phyloP scores from a whole-genome alignment of 345 rosid species.

The Bruguiera sexangula region DNA sequence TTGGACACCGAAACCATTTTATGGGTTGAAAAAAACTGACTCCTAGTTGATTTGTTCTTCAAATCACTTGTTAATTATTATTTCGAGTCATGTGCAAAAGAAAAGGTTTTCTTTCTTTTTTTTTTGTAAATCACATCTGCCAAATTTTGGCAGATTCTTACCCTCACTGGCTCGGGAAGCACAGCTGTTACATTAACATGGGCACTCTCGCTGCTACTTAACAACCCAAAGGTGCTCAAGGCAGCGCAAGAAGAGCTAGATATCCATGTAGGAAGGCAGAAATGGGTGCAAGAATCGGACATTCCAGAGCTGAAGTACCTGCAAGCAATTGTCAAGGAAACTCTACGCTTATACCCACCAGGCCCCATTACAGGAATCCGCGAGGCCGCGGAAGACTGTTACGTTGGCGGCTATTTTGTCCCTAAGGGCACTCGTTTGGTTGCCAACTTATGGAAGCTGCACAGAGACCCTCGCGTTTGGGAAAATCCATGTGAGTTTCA shows the following conservation, averaged over 20 bases:
- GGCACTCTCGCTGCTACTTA: slow-evolving; percentile 44
- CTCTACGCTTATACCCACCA: slow-evolving; percentile 34
- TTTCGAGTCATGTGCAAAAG: too few relatives aligned
- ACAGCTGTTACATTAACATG: slow-evolving; percentile 41
- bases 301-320: slow-evolving; percentile 40
- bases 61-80: too few relatives aligned
- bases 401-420: slow-evolving; percentile 24
- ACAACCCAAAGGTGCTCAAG: slow-evolving; percentile 35
- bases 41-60: too few relatives aligned
- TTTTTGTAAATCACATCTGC: neutral
- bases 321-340: slow-evolving; percentile 61
- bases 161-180: slow-evolving; percentile 57
- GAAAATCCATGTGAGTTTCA: slow-evolving; percentile 20
- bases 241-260: slow-evolving; percentile 57
- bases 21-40: too few relatives aligned
- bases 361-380: slow-evolving; percentile 35
- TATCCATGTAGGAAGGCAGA: slow-evolving; percentile 34
- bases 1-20: too few relatives aligned
- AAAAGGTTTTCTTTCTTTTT: too few relatives aligned
- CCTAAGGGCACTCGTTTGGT: slow-evolving; percentile 33
- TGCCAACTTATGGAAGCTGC: slow-evolving; percentile 37
- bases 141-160: slow-evolving; percentile 13
- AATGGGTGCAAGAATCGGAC: slow-evolving; percentile 58
- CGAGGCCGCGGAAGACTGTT: slow-evolving; percentile 36
- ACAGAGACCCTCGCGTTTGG: slow-evolving; percentile 41